These are phyloP conservation scores for Neopestalotiopsis rosae DNA, from an alignment of 2,329 filamentous ascomycete genomes.

Conservation along the genomic window DNA sequence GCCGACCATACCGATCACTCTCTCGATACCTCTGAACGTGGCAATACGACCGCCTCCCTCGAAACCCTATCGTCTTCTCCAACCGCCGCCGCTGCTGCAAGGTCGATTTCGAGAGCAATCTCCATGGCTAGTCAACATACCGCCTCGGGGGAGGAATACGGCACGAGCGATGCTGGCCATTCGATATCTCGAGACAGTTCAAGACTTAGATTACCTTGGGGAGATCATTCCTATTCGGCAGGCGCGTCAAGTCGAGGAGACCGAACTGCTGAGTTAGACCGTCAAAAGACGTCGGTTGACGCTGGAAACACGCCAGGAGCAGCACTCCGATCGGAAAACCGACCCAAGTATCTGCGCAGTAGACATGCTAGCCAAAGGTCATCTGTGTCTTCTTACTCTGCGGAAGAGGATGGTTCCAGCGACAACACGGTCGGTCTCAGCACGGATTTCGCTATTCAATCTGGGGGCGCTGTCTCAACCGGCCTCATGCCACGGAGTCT, in stretches of 20 bases:
- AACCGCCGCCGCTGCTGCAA: conserved; percentile 58
- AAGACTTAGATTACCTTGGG: conserved; percentile 37
- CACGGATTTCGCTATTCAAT: conserved; percentile 82
- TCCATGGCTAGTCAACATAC: conserved; percentile 46
- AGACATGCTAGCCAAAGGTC: conserved; percentile 63
- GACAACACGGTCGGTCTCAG: conserved; percentile 72
- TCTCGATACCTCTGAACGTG: conserved; percentile 23
- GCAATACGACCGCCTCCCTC: conserved; percentile 54
- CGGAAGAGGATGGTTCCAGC: conserved; percentile 69
- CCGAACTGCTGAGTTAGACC: conserved; percentile 38
- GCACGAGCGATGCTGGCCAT: conserved; percentile 23
- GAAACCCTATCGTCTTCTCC: conserved; percentile 63
- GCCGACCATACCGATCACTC: conserved; percentile 19
- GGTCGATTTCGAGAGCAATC: conserved; percentile 52
- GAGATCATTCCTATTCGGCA: conserved; percentile 33
- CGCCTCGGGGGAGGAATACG: conserved; percentile 20
- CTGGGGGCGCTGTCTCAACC: conserved; percentile 74
- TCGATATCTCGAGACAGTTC: conserved; percentile 31
- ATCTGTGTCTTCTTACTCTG: conserved; percentile 64
- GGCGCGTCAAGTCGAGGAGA: conserved; percentile 36
- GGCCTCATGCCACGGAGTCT: conserved; percentile 53
- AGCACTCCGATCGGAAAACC: conserved; percentile 50
- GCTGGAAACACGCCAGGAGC: conserved; percentile 53
- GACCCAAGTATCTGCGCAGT: conserved; percentile 64
- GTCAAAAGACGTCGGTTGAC: conserved; percentile 42